Percentiles rank a stretch among this genome's conserved stretches.
phyloP scores from a whole-genome alignment of 805 yeast species.

The Debaryomyces hansenii region DNA sequence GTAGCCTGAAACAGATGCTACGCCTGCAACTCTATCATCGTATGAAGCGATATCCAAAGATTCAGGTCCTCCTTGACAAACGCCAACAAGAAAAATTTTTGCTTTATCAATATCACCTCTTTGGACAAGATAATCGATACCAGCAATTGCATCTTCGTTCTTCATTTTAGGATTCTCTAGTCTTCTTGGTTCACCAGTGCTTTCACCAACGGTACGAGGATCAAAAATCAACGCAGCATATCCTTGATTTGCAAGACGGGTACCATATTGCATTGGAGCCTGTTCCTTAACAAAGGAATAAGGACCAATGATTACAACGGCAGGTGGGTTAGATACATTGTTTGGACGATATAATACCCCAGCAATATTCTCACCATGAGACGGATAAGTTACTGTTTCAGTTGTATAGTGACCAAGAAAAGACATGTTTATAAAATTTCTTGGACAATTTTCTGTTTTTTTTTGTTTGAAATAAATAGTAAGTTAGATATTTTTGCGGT shows the following conservation, averaged over 20 bases:
- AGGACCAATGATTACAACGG: neutral
- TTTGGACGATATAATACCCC: too few species aligned
- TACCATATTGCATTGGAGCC: neutral
- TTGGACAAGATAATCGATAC: slow-evolving; percentile 1
- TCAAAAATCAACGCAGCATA: neutral
- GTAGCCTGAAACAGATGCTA: slow-evolving; percentile 2
- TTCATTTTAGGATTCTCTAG: slow-evolving; percentile 3
- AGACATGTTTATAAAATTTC: too few species aligned
- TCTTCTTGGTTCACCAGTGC: neutral
- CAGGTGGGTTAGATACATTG: neutral
- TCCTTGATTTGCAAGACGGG: neutral
- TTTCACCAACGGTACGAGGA: slow-evolving; percentile 2
- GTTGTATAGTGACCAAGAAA: too few species aligned
- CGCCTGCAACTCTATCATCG: slow-evolving; percentile 2
- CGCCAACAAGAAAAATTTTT: slow-evolving; percentile 1
- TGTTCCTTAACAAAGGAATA: slow-evolving; percentile 1
- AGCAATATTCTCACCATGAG: too few species aligned
- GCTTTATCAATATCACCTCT: neutral
- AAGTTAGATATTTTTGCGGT: too few species aligned
- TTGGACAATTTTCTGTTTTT: too few species aligned
- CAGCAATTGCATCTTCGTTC: slow-evolving; percentile 1
- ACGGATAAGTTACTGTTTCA: too few species aligned
- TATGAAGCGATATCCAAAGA: slow-evolving; percentile 1
- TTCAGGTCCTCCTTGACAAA: slow-evolving; percentile 3
- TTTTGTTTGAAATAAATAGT: too few species aligned